These are phyloP conservation scores for Malbranchea zuffiana DNA, from an alignment of 2,329 filamentous ascomycete species.

Conservation along the genomic window DNA sequence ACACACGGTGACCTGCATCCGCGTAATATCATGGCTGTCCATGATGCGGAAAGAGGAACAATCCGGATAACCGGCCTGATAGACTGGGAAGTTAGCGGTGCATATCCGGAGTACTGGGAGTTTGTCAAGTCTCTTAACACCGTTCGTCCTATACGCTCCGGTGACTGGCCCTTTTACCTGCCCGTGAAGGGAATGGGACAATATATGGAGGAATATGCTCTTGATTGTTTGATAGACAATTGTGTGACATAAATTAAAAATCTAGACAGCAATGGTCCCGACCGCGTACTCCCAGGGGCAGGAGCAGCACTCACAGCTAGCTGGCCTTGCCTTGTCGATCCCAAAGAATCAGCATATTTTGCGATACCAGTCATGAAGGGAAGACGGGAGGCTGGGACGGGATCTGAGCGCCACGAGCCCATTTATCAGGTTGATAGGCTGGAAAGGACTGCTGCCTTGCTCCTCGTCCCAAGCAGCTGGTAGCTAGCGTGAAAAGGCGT, in stretches of 20 bases:
- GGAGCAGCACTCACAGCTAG: too few species aligned
- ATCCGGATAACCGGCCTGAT: conserved; percentile 16
- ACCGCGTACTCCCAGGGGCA: too few species aligned
- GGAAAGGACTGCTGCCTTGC: too few species aligned
- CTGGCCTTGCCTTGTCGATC: too few species aligned
- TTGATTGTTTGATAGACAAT: conserved; percentile 10
- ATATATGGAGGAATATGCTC: conserved; percentile 12
- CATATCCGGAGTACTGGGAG: conserved; percentile 19
- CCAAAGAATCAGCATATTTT: too few species aligned
- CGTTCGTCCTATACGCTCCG: conserved; percentile 6
- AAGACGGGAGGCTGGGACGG: too few species aligned
- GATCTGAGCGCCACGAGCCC: too few species aligned
- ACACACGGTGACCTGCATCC: conserved; percentile 19
- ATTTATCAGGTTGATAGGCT: too few species aligned
- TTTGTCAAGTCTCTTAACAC: conserved; percentile 16
- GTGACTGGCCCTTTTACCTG: conserved; percentile 11
- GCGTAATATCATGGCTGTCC: conserved; percentile 17
- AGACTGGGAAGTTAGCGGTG: conserved; percentile 19
- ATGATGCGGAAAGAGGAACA: conserved; percentile 6
- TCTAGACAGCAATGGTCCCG: too few species aligned
- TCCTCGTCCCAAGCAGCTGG: too few species aligned
- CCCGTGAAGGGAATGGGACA: conserved; percentile 10
- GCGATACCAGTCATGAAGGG: too few species aligned
- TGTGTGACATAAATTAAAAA: conserved; percentile 10
- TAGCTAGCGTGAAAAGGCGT: too few species aligned